Percentiles rank a stretch among this genome's conserved stretches.
Evolutionary conservation across 805 yeast species (phyloP).

Genomic region (Jamesozyma lodderae): DNA sequence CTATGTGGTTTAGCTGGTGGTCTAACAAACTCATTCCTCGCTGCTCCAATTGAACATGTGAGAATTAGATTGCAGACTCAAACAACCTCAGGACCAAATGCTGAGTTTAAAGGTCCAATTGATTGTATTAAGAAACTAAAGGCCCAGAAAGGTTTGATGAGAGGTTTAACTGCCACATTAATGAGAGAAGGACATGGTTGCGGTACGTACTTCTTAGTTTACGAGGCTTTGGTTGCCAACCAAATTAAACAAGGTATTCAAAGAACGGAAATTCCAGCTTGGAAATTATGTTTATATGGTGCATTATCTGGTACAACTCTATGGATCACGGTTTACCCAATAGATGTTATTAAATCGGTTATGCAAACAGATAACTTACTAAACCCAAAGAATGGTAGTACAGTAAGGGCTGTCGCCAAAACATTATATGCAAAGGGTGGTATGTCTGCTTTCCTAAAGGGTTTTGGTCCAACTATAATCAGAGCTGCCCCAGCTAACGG

Average conservation of each 20-base stretch:
- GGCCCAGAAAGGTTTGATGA: conserved; percentile 51
- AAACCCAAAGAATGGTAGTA: conserved; percentile 49
- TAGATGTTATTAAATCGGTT: conserved; percentile 85
- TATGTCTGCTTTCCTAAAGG: conserved; percentile 71
- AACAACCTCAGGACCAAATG: conserved; percentile 34
- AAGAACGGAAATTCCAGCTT: conserved; percentile 72
- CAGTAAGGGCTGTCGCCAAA: conserved; percentile 44
- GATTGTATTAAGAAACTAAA: conserved; percentile 41
- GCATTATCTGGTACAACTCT: conserved; percentile 83
- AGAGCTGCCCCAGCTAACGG: conserved; percentile 99
- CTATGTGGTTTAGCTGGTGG: conserved; percentile 92
- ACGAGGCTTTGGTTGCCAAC: conserved; percentile 72
- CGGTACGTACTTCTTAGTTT: conserved; percentile 82
- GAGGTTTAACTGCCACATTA: conserved; percentile 77
- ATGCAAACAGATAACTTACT: conserved; percentile 44
- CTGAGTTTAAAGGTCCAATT: conserved; percentile 45
- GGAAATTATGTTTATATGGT: conserved; percentile 81
- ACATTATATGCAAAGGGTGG: conserved; percentile 54
- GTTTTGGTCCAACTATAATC: conserved; percentile 83
- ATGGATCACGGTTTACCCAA: conserved; percentile 80
- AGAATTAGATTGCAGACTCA: conserved; percentile 83
- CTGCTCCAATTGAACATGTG: conserved; percentile 90
- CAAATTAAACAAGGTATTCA: conserved; percentile 32
- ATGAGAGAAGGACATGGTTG: conserved; percentile 80
- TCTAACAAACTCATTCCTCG: conserved; percentile 77